A percentile compares a stretch with the other conserved stretches of the same genome.
Evolutionary conservation across 2,329 filamentous ascomycete genomes (phyloP).

Genomic region (Cadophora malorum): DNA sequence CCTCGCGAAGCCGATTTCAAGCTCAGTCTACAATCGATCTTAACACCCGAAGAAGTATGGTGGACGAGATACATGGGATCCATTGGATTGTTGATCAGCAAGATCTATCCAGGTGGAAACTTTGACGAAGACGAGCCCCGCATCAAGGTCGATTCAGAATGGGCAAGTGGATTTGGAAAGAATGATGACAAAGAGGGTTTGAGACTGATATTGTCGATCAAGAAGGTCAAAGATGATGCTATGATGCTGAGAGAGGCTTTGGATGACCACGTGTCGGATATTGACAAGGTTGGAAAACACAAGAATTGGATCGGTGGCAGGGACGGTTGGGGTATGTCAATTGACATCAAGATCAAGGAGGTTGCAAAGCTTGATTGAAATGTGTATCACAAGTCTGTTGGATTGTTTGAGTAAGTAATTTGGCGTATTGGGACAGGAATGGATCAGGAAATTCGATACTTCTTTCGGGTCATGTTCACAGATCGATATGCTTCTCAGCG

Average conservation of each 20-base stretch:
- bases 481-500: no score
- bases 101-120: slow-evolving; percentile 66
- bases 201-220: slow-evolving; percentile 52
- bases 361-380: slow-evolving; percentile 29
- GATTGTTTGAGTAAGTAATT: not conserved
- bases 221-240: slow-evolving; percentile 48
- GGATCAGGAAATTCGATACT: not conserved
- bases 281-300: slow-evolving; percentile 64
- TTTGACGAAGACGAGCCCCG: slow-evolving; percentile 49
- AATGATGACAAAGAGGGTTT: slow-evolving; percentile 50
- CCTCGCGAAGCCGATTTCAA: slow-evolving; percentile 63
- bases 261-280: slow-evolving; percentile 48
- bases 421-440: not conserved
- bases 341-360: slow-evolving; percentile 47
- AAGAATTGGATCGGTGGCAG: slow-evolving; percentile 57
- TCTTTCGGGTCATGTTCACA: not conserved
- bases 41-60: slow-evolving; percentile 63
- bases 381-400: not conserved
- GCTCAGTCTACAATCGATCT: slow-evolving; percentile 56
- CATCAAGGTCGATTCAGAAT: slow-evolving; percentile 50
- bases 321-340: slow-evolving; percentile 48
- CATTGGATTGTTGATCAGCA: slow-evolving; percentile 62
- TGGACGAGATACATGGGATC: slow-evolving; percentile 70
- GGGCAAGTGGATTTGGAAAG: slow-evolving; percentile 51
- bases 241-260: slow-evolving; percentile 51